Base-by-base conservation (phyloP, 805 yeast genomes). In the Metschnikowia peoriensis region DNA sequence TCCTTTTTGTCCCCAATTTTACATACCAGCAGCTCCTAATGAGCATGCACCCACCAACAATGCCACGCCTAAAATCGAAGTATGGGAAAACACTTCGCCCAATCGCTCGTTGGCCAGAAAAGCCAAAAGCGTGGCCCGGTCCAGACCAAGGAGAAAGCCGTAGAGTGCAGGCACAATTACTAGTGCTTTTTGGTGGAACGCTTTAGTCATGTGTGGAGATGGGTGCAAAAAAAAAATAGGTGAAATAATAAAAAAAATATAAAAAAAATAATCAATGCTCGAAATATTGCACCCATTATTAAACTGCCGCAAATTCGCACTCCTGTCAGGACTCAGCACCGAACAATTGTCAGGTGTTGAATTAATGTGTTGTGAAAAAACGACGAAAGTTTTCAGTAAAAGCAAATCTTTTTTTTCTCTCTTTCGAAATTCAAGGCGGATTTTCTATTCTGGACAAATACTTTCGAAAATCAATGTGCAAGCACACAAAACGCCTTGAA, bases 1-100 rank as follows among this genome's bases (percentile, higher is more conserved):
- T 12, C 35, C 3, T 32, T 12, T 9, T 6, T 32, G 10, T 32
- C 14, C 35, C 14, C 35, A 32, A 12, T 4, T 32, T 32, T 55
- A 68, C 58, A 32, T 61, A 66, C 70, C 57, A 8, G 69, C 66
- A n/a, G 75, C 74, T 2, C 77, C 77, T n/a, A 71, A 58, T 4
- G 69, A 58, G 46, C 60, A 64, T 41, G 68, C 62, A 8, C 70
- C 61, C 35, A 59, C 60, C 9, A 70, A 49, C 47, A 70, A 44
- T 32, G 62, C 61, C 9, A 59, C 60, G 47, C 69, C 72, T 51
- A 66, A 49, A 7, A 50, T 53, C 0, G 64, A 42, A 4, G 61
- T 50, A 7, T 42, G 44, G 11, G 66, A 68, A 50, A 60, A 70
- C 40, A 57, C 62, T 1, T 47, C 54, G 14, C 47, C 49, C 38